These are phyloP conservation scores for Angophora floribunda DNA, from an alignment of 345 rosid genomes.

Conservation along the genomic window DNA sequence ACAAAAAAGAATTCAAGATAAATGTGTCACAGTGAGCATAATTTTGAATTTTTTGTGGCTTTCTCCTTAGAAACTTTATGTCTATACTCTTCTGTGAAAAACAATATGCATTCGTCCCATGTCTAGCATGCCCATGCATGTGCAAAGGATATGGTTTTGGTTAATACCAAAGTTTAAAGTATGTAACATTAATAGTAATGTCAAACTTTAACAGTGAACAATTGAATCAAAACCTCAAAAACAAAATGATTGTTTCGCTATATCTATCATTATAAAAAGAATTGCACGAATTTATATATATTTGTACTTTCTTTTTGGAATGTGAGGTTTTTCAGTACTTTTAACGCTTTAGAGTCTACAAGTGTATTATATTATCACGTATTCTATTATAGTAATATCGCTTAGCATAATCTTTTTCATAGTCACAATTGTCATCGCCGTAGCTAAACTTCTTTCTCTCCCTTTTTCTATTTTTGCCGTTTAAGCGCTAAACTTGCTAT, in stretches of 20 bases:
- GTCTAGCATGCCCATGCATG: not conserved
- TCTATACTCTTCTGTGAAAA: not conserved
- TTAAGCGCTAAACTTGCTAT: no score
- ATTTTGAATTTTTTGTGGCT: no score
- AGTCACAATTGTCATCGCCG: no score
- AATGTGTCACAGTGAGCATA: accelerated
- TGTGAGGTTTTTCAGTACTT: not conserved
- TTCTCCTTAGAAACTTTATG: no score
- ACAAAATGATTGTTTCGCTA: no score
- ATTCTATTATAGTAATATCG: no score
- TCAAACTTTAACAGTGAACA: not conserved
- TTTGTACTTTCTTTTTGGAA: not conserved
- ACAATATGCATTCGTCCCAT: accelerated
- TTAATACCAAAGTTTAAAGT: not conserved
- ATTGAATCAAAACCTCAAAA: not conserved
- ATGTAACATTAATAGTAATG: no score
- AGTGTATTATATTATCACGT: not conserved
- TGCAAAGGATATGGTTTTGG: not conserved
- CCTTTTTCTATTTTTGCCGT: no score
- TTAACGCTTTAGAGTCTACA: accelerated
- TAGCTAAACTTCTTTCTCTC: no score
- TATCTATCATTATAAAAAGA: not conserved
- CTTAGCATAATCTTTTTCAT: no score
- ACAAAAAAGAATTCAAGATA: no score
- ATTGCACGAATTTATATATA: no score